Percentiles rank a stretch among this genome's conserved stretches.
Evolutionary conservation across 495 filamentous ascomycete genomes (phyloP).

Genomic region (Penicillium manginii): DNA sequence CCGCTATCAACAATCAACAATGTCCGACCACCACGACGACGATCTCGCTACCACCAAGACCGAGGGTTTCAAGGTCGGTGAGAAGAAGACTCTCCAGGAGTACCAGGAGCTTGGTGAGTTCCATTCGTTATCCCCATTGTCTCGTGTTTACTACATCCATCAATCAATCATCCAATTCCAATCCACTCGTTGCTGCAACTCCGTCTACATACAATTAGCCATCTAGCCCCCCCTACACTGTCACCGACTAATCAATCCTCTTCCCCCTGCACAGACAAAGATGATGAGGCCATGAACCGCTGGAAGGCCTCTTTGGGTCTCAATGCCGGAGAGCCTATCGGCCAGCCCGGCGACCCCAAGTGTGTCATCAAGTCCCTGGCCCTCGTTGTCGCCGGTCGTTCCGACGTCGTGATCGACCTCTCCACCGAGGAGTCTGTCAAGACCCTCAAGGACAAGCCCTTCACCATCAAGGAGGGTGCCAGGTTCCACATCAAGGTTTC

Average conservation of each 20-base stretch:
- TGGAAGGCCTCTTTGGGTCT: conserved; percentile 97
- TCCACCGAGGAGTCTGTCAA: conserved; percentile 63
- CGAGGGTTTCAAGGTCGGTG: conserved; percentile 94
- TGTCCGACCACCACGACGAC: conserved; percentile 76
- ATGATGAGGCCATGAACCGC: conserved; percentile 91
- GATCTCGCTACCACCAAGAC: conserved; percentile 85
- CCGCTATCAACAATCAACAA: conserved; percentile 40
- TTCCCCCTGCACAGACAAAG: conserved; percentile 46
- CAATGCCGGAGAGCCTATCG: conserved; percentile 63
- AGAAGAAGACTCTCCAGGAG: conserved; percentile 96
- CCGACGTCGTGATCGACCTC: conserved; percentile 85
- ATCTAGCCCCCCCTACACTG: no score
- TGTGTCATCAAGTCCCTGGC: conserved; percentile 90
- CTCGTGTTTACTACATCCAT: neutral
- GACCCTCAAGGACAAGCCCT: conserved; percentile 81
- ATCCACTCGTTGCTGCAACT: neutral
- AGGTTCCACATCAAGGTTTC: conserved; percentile 89
- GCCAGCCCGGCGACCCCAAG: conserved; percentile 74
- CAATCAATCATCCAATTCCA: neutral
- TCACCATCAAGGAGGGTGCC: conserved; percentile 94
- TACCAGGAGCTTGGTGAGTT: conserved; percentile 87
- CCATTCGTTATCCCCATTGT: neutral
- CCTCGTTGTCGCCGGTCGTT: conserved; percentile 76
- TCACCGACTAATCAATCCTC: conserved; percentile 11
- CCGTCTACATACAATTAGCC: neutral